These are phyloP conservation scores for Ceratocystis huliohia DNA, from an alignment of 2,329 filamentous ascomycete genomes.

Conservation along the genomic window DNA sequence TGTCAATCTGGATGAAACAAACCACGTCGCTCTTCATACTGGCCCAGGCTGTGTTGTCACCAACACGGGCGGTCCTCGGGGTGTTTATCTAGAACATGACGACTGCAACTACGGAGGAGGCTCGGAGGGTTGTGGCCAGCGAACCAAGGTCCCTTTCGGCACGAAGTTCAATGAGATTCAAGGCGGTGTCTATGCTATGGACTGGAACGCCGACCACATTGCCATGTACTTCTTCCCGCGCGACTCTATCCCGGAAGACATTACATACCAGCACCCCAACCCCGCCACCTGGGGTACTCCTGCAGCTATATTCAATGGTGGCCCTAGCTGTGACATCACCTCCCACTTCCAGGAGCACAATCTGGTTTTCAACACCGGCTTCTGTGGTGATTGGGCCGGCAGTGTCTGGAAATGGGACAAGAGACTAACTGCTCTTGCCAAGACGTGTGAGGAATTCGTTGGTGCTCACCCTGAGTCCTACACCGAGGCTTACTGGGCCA, in stretches of 20 bases:
- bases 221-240: conserved; percentile 73
- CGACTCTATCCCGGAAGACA: conserved; percentile 48
- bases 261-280: conserved; percentile 46
- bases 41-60: conserved; percentile 51
- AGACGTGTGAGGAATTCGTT: conserved; percentile 46
- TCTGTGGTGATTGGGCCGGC: too few species aligned
- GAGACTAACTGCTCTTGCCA: conserved; percentile 53
- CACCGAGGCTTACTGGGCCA: conserved; percentile 59
- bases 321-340: conserved; percentile 57
- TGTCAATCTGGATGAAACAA: too few species aligned
- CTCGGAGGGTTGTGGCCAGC: conserved; percentile 48
- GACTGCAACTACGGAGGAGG: conserved; percentile 46
- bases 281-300: conserved; percentile 57
- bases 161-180: conserved; percentile 55
- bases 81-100: conserved; percentile 34
- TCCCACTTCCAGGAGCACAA: conserved; percentile 57
- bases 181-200: conserved; percentile 60
- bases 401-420: conserved; percentile 45
- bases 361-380: conserved; percentile 70
- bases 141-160: conserved; percentile 45
- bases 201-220: conserved; percentile 64
- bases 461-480: conserved; percentile 57
- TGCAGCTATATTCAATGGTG: conserved; percentile 52
- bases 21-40: too few species aligned
- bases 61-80: conserved; percentile 36